A percentile compares a stretch with the other conserved stretches of the same genome.
phyloP scores from a whole-genome alignment of 2,329 filamentous ascomycete species.

The Colletotrichum agaves region DNA sequence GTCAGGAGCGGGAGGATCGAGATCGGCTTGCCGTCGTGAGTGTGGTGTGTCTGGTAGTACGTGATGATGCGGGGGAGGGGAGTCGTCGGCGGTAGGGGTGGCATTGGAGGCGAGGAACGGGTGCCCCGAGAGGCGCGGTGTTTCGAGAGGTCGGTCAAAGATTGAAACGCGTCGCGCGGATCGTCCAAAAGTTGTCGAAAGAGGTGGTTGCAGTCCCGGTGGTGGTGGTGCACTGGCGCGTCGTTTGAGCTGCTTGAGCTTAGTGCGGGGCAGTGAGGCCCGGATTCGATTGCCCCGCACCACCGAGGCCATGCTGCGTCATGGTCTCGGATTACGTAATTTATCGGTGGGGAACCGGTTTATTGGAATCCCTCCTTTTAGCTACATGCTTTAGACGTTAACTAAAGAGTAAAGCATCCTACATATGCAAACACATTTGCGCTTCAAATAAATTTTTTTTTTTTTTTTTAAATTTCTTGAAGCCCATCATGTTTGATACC shows the following conservation, averaged over 20 bases:
- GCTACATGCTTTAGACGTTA: no score
- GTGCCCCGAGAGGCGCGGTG: neutral
- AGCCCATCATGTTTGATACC: neutral
- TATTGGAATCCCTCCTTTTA: no score
- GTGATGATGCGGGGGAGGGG: constrained; percentile 60
- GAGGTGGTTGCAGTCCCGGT: neutral
- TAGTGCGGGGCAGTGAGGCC: constrained; percentile 3
- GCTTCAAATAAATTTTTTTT: no score
- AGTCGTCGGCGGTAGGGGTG: constrained; percentile 29
- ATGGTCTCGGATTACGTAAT: constrained; percentile 8
- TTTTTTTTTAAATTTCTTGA: no score
- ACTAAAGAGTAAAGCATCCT: no score
- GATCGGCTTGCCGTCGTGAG: constrained; percentile 55
- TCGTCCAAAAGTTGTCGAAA: constrained; percentile 3
- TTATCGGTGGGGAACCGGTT: no score
- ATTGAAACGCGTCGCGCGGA: neutral
- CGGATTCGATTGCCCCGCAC: neutral
- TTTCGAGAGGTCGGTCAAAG: neutral
- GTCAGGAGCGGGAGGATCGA: constrained; percentile 65
- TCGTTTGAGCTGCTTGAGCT: neutral
- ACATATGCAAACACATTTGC: no score
- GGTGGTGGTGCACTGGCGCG: neutral
- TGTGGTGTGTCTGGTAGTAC: constrained; percentile 67
- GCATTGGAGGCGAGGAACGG: constrained; percentile 13
- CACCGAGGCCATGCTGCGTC: neutral